Conservation (phyloP, 139 green algal species). For the Chlamydomonas eustigma region DNA sequence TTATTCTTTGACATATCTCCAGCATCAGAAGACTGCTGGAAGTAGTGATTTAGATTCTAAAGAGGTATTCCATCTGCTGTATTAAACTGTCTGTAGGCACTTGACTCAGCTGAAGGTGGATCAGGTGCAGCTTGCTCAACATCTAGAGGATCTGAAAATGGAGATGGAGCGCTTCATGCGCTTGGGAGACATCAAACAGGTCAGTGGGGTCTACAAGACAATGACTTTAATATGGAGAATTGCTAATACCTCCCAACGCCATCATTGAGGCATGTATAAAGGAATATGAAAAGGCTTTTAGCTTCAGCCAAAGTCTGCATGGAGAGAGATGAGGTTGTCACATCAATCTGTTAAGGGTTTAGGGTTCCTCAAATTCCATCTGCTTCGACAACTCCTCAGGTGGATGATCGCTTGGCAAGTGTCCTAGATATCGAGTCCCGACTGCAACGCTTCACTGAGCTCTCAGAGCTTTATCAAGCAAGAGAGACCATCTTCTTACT, state of each 20-base stretch:
- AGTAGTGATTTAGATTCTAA: no score
- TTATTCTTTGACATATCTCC: no score
- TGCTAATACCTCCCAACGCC: no score
- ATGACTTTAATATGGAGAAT: no score
- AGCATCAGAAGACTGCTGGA: no score
- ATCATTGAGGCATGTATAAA: no score
- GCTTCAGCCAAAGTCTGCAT: no score
- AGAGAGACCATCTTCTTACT: slow-evolving; percentile 70
- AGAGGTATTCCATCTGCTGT: no score
- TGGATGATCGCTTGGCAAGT: slow-evolving; percentile 57
- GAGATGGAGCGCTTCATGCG: slow-evolving; percentile 57
- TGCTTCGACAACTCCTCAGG: slow-evolving; percentile 17
- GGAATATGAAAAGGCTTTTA: neutral
- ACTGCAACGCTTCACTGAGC: slow-evolving; percentile 29
- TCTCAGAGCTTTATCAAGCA: slow-evolving; percentile 59
- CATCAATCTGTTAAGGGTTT: no score
- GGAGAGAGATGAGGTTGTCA: no score
- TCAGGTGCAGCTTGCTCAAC: slow-evolving; percentile 22
- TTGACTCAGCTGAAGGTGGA: slow-evolving; percentile 40
- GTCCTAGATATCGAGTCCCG: slow-evolving; percentile 58
- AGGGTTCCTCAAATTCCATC: no score
- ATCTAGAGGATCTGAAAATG: slow-evolving; percentile 46
- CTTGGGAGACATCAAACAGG: slow-evolving; percentile 55
- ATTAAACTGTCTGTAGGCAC: slow-evolving; percentile 41
- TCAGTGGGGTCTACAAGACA: no score